Base-by-base conservation (phyloP, 768 basidiomycete genomes). In the Jaapia argillacea region DNA sequence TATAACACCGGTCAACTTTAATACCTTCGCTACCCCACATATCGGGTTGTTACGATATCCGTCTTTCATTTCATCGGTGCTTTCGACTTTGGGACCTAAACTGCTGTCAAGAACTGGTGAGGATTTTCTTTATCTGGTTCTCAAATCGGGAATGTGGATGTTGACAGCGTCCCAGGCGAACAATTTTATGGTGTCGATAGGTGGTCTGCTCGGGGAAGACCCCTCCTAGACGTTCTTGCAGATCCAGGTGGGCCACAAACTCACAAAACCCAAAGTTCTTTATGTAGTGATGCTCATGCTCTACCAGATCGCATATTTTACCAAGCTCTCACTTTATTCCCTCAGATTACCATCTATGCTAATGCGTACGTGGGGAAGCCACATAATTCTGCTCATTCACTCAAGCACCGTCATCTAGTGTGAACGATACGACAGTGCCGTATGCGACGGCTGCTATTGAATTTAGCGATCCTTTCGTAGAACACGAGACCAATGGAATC, bases 1-100 rank as follows among this genome's bases (percentile, higher is more conserved):
- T 2, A 71, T 90, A 35, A 60, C 63, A 23, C 86, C 89, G 1
- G 71, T 85, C 43, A 89, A 88, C 58, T 93, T 92, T 59, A 77
- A 76, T 43, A 87, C 89, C 0, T 63, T 92, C 40, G 85, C 89
- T 2, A 87, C 89, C 0, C 90, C 90, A 1, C 82, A 88, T 48
- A 67, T 90, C 31, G 90, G 90, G 12, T 70, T 89, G 5, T 78
- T 77, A 3, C 65, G 67, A 53, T 81, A 81, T 48, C 69, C 72
- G 22, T 76, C 79, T 2, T 60, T 81, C 25, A 55, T 80, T 33
- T 83, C 81, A 1, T 62, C 64, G 1, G 38, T 86, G 0, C 54
- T 69, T 7, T 66, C 69, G 1, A 65, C 58, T 16, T 54, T 93
- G 6, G 90, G 85, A 0, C 76, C 85, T 0, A 75, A 66, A 43